Evolutionary conservation across 2,329 filamentous ascomycete genomes (phyloP), one percentile per base, ranked within the genome.

Genomic region (Aspergillus cejpii): DNA sequence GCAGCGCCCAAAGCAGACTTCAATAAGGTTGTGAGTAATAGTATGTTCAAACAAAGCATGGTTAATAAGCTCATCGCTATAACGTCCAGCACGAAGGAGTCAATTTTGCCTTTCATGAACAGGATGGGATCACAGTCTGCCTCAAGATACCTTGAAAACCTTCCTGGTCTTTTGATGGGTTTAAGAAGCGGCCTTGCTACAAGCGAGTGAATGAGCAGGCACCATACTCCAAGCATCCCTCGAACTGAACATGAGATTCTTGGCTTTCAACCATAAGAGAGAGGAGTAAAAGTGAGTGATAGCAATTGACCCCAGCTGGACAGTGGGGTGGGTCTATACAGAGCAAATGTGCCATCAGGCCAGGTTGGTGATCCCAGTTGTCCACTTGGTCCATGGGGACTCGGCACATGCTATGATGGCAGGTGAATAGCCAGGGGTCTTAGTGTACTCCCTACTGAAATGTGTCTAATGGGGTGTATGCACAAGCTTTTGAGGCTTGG

Each of bases 361-460:
- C n/a, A n/a, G n/a, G n/a, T n/a, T n/a, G n/a, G n/a, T n/a, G n/a
- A n/a, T n/a, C n/a, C n/a, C n/a, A n/a, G n/a, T n/a, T n/a, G n/a
- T n/a, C n/a, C n/a, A 49, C 46, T 48, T 19, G 36, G 27, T 39
- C 23, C 23, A 24, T 24, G 23, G 23, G 23, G 31, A 44, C 24
- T 26, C 23, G 43, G 43, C 50, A 50, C 50, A 55, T 53, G 52
- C 40, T 38, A 38, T 26, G 39, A 39, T 51, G 44, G 49, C 46
- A 43, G 47, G 47, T 21, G 31, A 24, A 12, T 8, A 34, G 23
- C n/a, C n/a, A n/a, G n/a, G n/a, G n/a, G n/a, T n/a, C n/a, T n/a
- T n/a, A n/a, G n/a, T n/a, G n/a, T n/a, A n/a, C n/a, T n/a, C n/a
- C n/a, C n/a, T n/a, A n/a, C n/a, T n/a, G n/a, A n/a, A n/a, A n/a